Base-by-base conservation (phyloP, 306 rosid species). In the Casuarina cunninghamiana region DNA sequence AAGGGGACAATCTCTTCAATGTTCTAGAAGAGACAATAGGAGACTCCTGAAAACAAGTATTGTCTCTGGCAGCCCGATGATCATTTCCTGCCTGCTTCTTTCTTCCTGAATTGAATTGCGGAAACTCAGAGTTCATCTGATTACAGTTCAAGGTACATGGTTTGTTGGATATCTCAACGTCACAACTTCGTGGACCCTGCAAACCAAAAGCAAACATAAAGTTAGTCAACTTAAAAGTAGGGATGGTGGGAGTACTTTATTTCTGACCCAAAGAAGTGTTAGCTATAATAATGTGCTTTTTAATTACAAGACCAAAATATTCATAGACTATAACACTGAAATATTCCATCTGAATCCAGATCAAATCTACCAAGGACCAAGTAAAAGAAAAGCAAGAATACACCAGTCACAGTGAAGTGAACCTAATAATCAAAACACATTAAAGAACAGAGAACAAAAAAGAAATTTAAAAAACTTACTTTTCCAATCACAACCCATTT, bases 401-500 rank as follows among this genome's bases (percentile, higher is more conserved):
- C 61, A 74, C 15, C 57, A 48, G 46, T 46, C 19, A 35, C 49
- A 16, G 21, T 49, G 41, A 19, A n/a, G 21, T 67, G 41, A 4
- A 76, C 46, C 21, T 51, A 44, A 71, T 5, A 72, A 73, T 71
- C 16, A 16, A 55, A 72, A n/a, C 37, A 58, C 15, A 26, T 53
- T 75, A 54, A 53, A 61, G n/a, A 50, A 8, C 48, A 37, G 5
- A 0, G 67, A 12, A 50, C 8, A 37, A 66, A 37, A 60, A 51
- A 26, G 19, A 26, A 10, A 77, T 10, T 19, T 6, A 66, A 63
- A 50, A 70, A 72, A 67, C 21, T 76, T 84, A 93, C 96, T 97
- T 71, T 86, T 46, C 83, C 88, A 8, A 86, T 72, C 44, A 82
- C 60, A 79, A 85, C 35, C 97, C 99, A 95, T 73, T 77, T 83